Evolutionary conservation across 2,329 filamentous ascomycete genomes (phyloP), one percentile per base, ranked within the genome.

Genomic region (Sporothrix brasiliensis): DNA sequence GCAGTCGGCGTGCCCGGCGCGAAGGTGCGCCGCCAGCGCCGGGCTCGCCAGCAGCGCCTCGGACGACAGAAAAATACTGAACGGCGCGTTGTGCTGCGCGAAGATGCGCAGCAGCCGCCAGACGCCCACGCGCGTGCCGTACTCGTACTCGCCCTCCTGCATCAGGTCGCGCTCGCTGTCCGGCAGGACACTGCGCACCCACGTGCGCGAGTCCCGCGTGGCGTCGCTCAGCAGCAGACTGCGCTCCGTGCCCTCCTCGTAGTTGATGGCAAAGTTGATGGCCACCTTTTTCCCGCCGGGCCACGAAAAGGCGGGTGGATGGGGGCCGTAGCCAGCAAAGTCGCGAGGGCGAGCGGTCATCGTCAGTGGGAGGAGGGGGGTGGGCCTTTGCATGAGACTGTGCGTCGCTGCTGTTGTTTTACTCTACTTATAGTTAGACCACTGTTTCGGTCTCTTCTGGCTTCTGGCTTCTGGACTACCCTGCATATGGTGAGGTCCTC

Each of bases 131-230:
- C 70, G 70, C 10, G 70, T 71, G 47, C 70, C 70, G 66, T 71
- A 71, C 50, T 71, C 70, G 58, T 71, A 71, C 70, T 71, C 70
- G 66, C 67, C 67, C 56, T 71, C 70, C 67, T 69, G 70, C 52
- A 69, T 71, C 41, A 71, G 67, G 34, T 69, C 66, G 50, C 70
- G 70, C 52, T 69, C 58, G 50, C 50, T 67, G 49, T 66, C 58
- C 9, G 67, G 67, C 13, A 71, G 58, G 2, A 67, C 67, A 53
- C 66, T 69, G 16, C 52, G 53, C 34, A 71, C 66, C 70, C 70
- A 71, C 3, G 70, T 71, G 21, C 70, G 66, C n/a, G 66, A 69
- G 58, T 71, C 70, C 11, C 70, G 70, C 11, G 50, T 9, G n/a
- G 21, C 44, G 39, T 71, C 70, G 24, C 70, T 56, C 14, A 71